These are phyloP conservation scores for Plasmodium vinckei DNA, from an alignment of 169 alveolate genomes.

Conservation along the genomic window DNA sequence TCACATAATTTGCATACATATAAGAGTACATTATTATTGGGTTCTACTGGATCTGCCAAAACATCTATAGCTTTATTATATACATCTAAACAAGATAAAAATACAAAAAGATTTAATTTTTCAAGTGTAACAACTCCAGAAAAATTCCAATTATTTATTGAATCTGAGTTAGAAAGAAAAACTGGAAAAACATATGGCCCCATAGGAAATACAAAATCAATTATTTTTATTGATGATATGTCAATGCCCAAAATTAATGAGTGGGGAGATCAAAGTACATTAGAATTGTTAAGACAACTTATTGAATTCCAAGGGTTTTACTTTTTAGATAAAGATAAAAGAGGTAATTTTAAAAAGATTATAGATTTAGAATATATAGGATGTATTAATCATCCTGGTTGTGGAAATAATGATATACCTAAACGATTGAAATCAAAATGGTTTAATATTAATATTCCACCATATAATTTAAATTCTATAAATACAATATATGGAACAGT, in stretches of 20 bases:
- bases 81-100: slow-evolving; percentile 87
- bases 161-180: slow-evolving; percentile 95
- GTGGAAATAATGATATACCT: slow-evolving; percentile 98
- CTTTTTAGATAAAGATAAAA: slow-evolving; percentile 94
- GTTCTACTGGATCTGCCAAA: slow-evolving; percentile 98
- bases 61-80: slow-evolving; percentile 95
- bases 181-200: slow-evolving; percentile 95
- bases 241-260: slow-evolving; percentile 96
- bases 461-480: slow-evolving; percentile 94
- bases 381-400: slow-evolving; percentile 97
- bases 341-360: slow-evolving; percentile 94
- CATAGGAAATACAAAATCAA: slow-evolving; percentile 92
- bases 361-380: slow-evolving; percentile 93
- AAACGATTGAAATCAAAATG: slow-evolving; percentile 95
- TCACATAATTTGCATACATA: slow-evolving; percentile 79
- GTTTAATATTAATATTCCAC: slow-evolving; percentile 95
- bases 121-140: slow-evolving; percentile 96
- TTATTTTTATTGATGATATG: slow-evolving; percentile 96
- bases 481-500: slow-evolving; percentile 96
- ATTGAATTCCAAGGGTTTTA: slow-evolving; percentile 96
- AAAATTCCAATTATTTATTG: slow-evolving; percentile 93
- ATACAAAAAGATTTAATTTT: slow-evolving; percentile 94
- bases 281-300: slow-evolving; percentile 94
- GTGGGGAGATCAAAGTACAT: slow-evolving; percentile 97
- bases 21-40: slow-evolving; percentile 91